phyloP scores from a whole-genome alignment of 495 filamentous ascomycete genomes.

The Lasiosphaeris hirsuta region DNA sequence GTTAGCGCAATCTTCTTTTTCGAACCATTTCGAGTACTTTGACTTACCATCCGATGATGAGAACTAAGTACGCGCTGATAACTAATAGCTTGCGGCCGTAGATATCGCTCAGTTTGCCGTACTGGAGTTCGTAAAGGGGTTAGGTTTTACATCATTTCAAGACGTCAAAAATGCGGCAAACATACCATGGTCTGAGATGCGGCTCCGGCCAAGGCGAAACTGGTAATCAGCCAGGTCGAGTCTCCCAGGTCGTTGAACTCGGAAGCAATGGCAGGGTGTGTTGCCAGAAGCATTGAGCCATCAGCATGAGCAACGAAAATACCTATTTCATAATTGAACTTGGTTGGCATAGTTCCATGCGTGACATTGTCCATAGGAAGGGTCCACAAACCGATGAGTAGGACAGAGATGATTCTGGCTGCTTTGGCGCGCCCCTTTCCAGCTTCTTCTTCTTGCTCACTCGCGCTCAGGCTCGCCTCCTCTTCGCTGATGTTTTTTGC shows the following conservation, averaged over 20 bases:
- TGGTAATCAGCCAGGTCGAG: conserved; percentile 66
- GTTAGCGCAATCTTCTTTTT: conserved; percentile 3
- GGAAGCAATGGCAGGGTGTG: conserved; percentile 60
- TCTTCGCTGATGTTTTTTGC: conserved; percentile 14
- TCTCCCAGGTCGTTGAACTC: conserved; percentile 59
- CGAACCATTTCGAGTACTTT: not conserved
- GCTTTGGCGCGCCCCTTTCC: conserved; percentile 5
- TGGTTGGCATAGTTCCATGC: not conserved
- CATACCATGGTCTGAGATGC: conserved; percentile 55
- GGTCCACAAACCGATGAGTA: conserved; percentile 26
- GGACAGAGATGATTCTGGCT: conserved; percentile 24
- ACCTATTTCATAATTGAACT: conserved; percentile 43
- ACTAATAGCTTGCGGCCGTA: conserved; percentile 46
- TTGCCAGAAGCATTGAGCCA: conserved; percentile 59
- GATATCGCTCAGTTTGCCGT: conserved; percentile 49
- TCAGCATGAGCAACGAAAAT: conserved; percentile 65
- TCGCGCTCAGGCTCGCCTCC: conserved; percentile 10
- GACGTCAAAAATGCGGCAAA: not conserved
- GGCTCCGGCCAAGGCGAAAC: conserved; percentile 57
- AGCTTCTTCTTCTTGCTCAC: conserved; percentile 1
- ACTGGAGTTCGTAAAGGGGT: conserved; percentile 29
- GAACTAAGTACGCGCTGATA: conserved; percentile 38
- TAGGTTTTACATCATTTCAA: too few relatives aligned
- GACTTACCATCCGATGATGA: conserved; percentile 44
- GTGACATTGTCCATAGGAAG: not conserved